Percentiles rank a stretch among this genome's conserved stretches.
phyloP scores from a whole-genome alignment of 345 rosid genomes.

The Excoecaria cochinchinensis region DNA sequence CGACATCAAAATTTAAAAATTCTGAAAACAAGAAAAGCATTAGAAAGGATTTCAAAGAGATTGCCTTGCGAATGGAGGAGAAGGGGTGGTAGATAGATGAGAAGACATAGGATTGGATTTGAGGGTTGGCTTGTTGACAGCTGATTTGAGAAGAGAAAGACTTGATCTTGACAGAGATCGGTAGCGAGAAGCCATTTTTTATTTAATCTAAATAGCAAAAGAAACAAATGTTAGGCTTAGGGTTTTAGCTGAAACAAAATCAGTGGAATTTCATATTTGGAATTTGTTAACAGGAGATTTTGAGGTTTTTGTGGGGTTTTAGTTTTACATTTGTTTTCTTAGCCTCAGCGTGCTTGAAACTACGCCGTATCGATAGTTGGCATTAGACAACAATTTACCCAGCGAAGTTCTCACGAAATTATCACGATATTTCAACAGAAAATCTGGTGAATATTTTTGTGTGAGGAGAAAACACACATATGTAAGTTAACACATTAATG shows the following conservation, averaged over 20 bases:
- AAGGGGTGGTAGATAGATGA: constrained; percentile 39
- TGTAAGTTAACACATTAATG: not conserved
- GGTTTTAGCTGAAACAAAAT: constrained; percentile 19
- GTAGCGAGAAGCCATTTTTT: constrained; percentile 68
- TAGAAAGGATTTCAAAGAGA: not conserved
- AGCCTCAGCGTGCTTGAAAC: not conserved
- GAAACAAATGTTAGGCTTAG: constrained; percentile 16
- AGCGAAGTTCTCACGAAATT: no score
- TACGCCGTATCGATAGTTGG: not conserved
- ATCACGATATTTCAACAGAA: not conserved
- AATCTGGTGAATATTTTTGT: no score
- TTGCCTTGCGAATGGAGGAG: constrained; percentile 52
- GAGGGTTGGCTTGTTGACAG: constrained; percentile 49
- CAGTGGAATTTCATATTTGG: not conserved
- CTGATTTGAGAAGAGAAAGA: constrained; percentile 49
- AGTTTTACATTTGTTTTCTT: not conserved
- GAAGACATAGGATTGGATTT: constrained; percentile 44
- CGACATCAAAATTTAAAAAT: constrained; percentile 9
- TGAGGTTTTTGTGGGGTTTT: constrained; percentile 25
- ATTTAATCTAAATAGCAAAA: not conserved
- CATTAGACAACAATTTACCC: no score
- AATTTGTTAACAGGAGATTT: not conserved
- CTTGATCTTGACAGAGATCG: constrained; percentile 66
- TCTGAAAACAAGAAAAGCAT: not conserved
- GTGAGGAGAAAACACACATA: no score